Evolutionary conservation across 2,329 filamentous ascomycete species (phyloP).

Genomic region (Beauveria medogensis): DNA sequence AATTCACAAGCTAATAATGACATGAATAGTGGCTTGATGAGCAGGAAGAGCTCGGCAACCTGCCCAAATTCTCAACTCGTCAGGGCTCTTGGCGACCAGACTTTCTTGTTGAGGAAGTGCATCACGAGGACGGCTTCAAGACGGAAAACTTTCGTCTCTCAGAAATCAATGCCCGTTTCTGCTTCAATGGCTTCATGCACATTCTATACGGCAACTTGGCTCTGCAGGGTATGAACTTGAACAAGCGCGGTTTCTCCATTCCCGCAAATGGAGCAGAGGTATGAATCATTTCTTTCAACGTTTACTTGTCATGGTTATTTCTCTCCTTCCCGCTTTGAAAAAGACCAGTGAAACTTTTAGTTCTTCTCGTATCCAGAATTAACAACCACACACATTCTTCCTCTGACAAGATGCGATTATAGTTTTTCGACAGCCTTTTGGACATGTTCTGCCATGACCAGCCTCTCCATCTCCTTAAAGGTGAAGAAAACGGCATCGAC

Average conservation of each 20-base stretch:
- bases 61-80: background rate
- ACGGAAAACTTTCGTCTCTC: constrained; percentile 20
- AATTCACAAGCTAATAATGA: background rate
- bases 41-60: background rate
- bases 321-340: background rate
- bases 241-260: constrained; percentile 13
- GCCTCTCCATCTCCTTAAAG: constrained; percentile 31
- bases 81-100: background rate
- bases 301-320: background rate
- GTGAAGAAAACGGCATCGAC: constrained; percentile 28
- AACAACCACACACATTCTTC: background rate
- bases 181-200: constrained; percentile 30
- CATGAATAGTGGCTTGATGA: background rate
- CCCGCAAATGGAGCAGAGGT: constrained; percentile 21
- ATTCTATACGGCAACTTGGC: constrained; percentile 22
- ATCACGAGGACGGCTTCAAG: background rate
- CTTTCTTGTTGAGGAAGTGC: background rate
- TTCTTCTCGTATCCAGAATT: too few relatives aligned
- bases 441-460: constrained; percentile 21
- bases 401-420: constrained; percentile 6
- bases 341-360: too few relatives aligned
- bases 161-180: constrained; percentile 34
- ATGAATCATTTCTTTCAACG: background rate
- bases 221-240: constrained; percentile 16
- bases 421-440: constrained; percentile 26